Evolutionary conservation across 2,329 filamentous ascomycete species (phyloP), one percentile per base, ranked within the genome.

Genomic region (Talaromyces verruculosus): DNA sequence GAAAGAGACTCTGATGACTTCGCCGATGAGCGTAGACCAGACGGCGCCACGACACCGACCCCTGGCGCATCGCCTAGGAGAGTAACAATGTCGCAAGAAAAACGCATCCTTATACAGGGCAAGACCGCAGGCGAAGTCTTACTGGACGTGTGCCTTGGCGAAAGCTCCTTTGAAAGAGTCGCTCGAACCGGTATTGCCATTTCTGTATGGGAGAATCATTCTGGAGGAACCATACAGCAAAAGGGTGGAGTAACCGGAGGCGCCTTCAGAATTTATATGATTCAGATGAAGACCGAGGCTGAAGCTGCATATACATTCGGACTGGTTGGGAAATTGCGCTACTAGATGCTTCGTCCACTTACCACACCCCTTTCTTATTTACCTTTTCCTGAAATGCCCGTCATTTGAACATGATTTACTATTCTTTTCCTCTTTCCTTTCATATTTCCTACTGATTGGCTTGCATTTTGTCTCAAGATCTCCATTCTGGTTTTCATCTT

Each of bases 121-220:
- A 89, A 92, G 73, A 89, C 88, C 1, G 88, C 76, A 68, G 86
- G 87, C 25, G 83, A 88, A 67, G 84, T 89, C 0, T 78, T 96
- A 41, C 84, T 97, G 0, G 94, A 98, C 76, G 92, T 91, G 0
- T 93, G 93, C 58, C 82, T 97, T 1, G 90, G 90, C 11, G 92
- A 93, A 74, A 91, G 88, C 65, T 93, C 91, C 73, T 96, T 97
- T 78, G 90, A 93, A 70, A 84, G 91, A 19, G 87, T 97, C 67
- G 93, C 92, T 5, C 87, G 90, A 70, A 90, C 91, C 39, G 93
- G 93, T 57, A 94, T 97, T 72, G 91, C 95, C 1, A 88, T 96
- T 65, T 93, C 91, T 69, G 90, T 97, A 41, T 95, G 92, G 88
- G 91, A 95, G 76, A 88, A 92, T 71, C 88, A 88, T 59, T 86